Evolutionary conservation across 192 early-diverging fungal genomes (phyloP), one percentile per base, ranked within the genome.

Genomic region (Coemansia brasiliensis): DNA sequence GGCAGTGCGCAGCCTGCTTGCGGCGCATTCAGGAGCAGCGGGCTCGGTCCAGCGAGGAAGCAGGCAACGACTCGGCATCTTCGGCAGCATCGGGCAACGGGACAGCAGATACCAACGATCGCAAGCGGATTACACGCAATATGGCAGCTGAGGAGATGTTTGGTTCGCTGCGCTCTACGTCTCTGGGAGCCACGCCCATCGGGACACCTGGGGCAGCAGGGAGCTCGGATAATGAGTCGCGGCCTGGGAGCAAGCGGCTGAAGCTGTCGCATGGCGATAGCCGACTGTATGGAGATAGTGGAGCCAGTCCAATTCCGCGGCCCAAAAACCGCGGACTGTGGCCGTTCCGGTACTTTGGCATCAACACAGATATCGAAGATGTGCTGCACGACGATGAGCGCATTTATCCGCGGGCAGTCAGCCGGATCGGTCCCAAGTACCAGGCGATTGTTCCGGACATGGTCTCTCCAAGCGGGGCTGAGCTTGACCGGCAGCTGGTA

Each of bases 291-390:
- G 22, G n/a, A 1, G 65, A 64, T 15, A 57, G 49, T 24, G 46
- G 46, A 9, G 29, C 57, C 15, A 62, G 61, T 22, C 63, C 64
- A 20, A 67, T 73, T 26, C 67, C 58, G 22, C 67, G 65, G 21
- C 79, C 37, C 52, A 70, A 38, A 71, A 74, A 72, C 68, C 80
- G 51, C 42, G 84, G 65, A 13, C 79, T 86, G 75, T 96, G 92
- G 92, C 94, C 94, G 9, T 96, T 88, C 60, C 81, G 90, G 12
- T 96, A 96, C 61, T 91, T 94, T 81, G 92, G 92, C 13, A 83
- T 91, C 17, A 87, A 93, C 67, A 84, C 87, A 0, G 83, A 88
- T 39, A 84, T 89, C 16, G 79, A 82, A 5, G 88, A 91, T 39
- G 84, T 94, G 32, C 48, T 81, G 69, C 83, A 85, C 65, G 81